phyloP scores from a whole-genome alignment of 2,329 filamentous ascomycete species.

The Penicillium sp. region DNA sequence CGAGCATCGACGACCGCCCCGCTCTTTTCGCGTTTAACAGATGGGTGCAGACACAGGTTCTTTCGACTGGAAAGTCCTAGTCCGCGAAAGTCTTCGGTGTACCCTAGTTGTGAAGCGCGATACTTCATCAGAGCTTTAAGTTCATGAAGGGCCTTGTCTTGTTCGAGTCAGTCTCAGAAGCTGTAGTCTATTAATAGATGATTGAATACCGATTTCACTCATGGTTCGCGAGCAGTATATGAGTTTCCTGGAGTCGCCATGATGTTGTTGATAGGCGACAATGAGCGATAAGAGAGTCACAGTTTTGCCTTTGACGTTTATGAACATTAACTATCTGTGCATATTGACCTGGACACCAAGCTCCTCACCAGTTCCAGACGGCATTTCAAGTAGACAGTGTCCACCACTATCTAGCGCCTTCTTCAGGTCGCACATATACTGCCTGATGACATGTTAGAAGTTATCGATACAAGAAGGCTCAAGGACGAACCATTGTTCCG shows the following conservation, averaged over 20 bases:
- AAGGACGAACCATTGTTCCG: conserved; percentile 51
- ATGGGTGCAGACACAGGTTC: conserved; percentile 93
- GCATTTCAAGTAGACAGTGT: conserved; percentile 97
- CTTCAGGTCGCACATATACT: conserved; percentile 79
- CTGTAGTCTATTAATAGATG: neutral
- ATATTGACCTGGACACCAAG: neutral
- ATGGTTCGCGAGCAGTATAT: conserved; percentile 99
- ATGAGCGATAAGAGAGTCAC: conserved; percentile 93
- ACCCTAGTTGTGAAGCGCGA: conserved; percentile 79
- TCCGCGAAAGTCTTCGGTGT: conserved; percentile 87
- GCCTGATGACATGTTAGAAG: conserved; percentile 10
- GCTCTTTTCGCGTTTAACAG: conserved; percentile 94
- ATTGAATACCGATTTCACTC: conserved; percentile 71
- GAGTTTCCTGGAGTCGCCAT: conserved; percentile 88
- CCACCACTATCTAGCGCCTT: conserved; percentile 87
- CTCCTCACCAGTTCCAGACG: conserved; percentile 75
- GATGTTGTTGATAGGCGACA: conserved; percentile 91
- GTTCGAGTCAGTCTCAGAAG: neutral
- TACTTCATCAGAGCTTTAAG: conserved; percentile 94
- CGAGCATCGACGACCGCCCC: conserved; percentile 91
- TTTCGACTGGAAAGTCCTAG: conserved; percentile 93
- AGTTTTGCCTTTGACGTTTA: conserved; percentile 58
- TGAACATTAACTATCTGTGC: neutral
- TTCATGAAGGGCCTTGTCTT: conserved; percentile 88
- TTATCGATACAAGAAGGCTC: neutral